Evolutionary conservation across 306 rosid genomes (phyloP).

Genomic region (Senna tora): DNA sequence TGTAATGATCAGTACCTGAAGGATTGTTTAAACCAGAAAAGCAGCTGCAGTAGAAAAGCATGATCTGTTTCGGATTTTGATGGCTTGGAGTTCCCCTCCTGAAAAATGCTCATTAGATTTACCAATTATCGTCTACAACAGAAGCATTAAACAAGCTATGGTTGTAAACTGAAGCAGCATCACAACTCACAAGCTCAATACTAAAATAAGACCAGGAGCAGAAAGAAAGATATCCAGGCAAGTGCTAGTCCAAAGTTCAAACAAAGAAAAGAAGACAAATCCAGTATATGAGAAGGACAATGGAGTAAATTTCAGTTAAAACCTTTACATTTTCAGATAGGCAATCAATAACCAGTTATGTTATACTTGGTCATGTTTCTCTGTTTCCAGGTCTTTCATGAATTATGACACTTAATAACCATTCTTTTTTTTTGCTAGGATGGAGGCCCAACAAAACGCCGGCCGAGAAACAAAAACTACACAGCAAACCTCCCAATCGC

Average conservation of each 20-base stretch:
- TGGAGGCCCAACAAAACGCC: too few relatives aligned
- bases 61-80: conserved; percentile 72
- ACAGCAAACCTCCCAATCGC: too few relatives aligned
- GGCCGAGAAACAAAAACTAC: too few relatives aligned
- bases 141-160: conserved; percentile 20
- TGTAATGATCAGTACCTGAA: conserved; percentile 67
- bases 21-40: conserved; percentile 92
- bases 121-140: conserved; percentile 29
- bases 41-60: conserved; percentile 89
- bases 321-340: not conserved
- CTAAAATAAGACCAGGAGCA: conserved; percentile 3
- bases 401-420: not conserved
- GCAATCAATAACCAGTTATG: not conserved
- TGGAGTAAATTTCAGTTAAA: not conserved
- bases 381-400: not conserved
- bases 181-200: conserved; percentile 31
- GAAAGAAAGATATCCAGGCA: conserved; percentile 5
- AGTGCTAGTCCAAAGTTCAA: conserved; percentile 15
- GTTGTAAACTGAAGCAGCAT: conserved; percentile 19
- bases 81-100: conserved; percentile 87
- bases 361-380: not conserved
- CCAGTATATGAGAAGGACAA: conserved; percentile 25
- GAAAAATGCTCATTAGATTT: conserved; percentile 44
- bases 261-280: conserved; percentile 24
- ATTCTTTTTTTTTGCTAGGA: too few relatives aligned